Percentiles rank a stretch among this genome's conserved stretches.
phyloP scores from a whole-genome alignment of 257 asterid genomes.

The Sherardia arvensis region DNA sequence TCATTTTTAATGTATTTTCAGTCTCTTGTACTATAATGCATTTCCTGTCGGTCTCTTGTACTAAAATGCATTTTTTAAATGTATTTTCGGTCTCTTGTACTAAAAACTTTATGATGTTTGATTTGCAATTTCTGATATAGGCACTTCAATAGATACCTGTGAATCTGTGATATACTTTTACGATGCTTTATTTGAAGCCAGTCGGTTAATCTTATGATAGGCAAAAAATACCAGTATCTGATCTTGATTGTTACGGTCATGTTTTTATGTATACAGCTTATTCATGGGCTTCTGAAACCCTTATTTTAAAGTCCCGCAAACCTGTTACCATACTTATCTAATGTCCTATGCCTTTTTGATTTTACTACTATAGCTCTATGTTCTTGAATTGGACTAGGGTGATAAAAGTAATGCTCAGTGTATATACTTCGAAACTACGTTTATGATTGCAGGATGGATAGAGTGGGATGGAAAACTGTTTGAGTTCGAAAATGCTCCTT shows the following conservation, averaged over 20 bases:
- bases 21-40: background rate
- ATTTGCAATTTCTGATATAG: background rate
- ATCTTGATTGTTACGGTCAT: background rate
- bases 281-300: background rate
- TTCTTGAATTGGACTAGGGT: background rate
- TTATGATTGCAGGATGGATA: conserved; percentile 76
- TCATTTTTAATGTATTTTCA: background rate
- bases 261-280: background rate
- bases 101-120: background rate
- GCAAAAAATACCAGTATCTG: background rate
- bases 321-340: background rate
- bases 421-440: background rate
- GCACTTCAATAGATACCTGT: background rate
- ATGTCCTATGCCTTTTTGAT: background rate
- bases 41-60: too few relatives aligned
- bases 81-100: too few relatives aligned
- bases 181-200: background rate
- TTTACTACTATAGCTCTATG: background rate
- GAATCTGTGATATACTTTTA: background rate
- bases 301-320: background rate
- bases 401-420: background rate
- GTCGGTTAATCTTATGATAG: background rate
- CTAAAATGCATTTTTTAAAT: too few relatives aligned
- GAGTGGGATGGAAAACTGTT: conserved; percentile 88
- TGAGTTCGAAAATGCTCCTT: conserved; percentile 89